A percentile compares a stretch with the other conserved stretches of the same genome.
These are phyloP conservation scores for Leccinum cinnamomeum DNA, from an alignment of 1,284 basidiomycete species.

Conservation along the genomic window DNA sequence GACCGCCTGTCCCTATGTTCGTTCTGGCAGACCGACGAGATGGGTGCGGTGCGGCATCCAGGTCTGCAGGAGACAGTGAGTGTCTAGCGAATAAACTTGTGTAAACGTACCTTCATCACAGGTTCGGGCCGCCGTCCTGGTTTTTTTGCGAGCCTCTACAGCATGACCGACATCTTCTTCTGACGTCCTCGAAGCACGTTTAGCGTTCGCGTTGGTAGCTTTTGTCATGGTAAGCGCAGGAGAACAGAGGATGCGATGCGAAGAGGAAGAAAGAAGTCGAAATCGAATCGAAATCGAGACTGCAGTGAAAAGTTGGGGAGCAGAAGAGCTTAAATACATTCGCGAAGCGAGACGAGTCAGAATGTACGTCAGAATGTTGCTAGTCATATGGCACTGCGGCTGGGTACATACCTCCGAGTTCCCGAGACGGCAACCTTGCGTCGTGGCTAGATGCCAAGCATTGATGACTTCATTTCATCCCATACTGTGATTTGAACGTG, in stretches of 20 bases:
- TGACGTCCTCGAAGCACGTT: background rate
- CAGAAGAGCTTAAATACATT: background rate
- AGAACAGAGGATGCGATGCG: background rate
- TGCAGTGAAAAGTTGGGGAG: background rate
- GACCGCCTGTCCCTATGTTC: background rate
- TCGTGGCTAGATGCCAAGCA: background rate
- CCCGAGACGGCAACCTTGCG: background rate
- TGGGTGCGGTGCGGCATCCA: background rate
- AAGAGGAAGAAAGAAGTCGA: background rate
- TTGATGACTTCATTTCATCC: background rate
- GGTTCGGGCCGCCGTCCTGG: background rate
- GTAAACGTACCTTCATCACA: background rate
- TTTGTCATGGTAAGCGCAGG: background rate
- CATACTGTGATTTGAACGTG: background rate
- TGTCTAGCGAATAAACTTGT: background rate
- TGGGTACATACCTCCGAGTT: background rate
- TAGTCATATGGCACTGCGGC: background rate
- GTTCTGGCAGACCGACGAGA: background rate
- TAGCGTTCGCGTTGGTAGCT: background rate
- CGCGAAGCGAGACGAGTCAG: background rate
- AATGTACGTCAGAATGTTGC: background rate
- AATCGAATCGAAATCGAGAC: background rate
- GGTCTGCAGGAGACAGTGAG: background rate
- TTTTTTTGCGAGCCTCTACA: background rate
- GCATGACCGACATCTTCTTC: background rate